Conservation (phyloP, 2,329 filamentous ascomycete genomes). For the Penicillium olsonii region DNA sequence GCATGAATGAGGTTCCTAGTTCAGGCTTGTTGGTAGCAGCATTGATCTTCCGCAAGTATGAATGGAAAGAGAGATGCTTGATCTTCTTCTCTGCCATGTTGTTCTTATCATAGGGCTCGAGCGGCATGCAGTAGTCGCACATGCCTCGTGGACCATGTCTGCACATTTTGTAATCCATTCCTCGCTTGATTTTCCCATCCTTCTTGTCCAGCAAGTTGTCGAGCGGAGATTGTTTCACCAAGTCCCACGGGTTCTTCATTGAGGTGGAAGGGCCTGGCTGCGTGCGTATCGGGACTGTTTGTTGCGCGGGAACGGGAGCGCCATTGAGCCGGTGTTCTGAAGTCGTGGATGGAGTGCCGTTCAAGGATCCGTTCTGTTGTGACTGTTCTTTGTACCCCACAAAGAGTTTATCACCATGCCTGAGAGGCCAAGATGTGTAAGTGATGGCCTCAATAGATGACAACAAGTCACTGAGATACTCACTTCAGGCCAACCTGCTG, state of each 20-base stretch:
- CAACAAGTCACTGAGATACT: slow-evolving; percentile 16
- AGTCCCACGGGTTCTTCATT: slow-evolving; percentile 90
- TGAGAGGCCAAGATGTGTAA: slow-evolving; percentile 39
- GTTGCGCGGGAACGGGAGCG: slow-evolving; percentile 40
- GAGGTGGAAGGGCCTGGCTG: slow-evolving; percentile 58
- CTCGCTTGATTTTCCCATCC: slow-evolving; percentile 83
- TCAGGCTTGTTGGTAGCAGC: slow-evolving; percentile 95
- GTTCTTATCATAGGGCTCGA: slow-evolving; percentile 88
- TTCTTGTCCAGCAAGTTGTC: slow-evolving; percentile 84
- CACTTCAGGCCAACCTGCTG: slow-evolving; percentile 60
- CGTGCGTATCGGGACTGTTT: slow-evolving; percentile 66
- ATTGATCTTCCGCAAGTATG: slow-evolving; percentile 92
- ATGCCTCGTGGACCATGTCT: slow-evolving; percentile 95
- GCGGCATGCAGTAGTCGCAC: slow-evolving; percentile 98
- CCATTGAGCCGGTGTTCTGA: slow-evolving; percentile 41
- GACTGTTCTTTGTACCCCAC: slow-evolving; percentile 70
- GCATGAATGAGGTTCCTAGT: slow-evolving; percentile 90
- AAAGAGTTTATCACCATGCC: slow-evolving; percentile 90
- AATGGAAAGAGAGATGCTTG: slow-evolving; percentile 96
- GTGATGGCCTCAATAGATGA: background rate
- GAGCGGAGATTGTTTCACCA: slow-evolving; percentile 80
- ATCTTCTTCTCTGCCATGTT: slow-evolving; percentile 96
- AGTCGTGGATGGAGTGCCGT: slow-evolving; percentile 26
- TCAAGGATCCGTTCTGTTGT: slow-evolving; percentile 50
- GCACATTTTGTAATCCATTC: slow-evolving; percentile 81